phyloP scores from a whole-genome alignment of 2,329 filamentous ascomycete genomes.

The Colletotrichum musicola region DNA sequence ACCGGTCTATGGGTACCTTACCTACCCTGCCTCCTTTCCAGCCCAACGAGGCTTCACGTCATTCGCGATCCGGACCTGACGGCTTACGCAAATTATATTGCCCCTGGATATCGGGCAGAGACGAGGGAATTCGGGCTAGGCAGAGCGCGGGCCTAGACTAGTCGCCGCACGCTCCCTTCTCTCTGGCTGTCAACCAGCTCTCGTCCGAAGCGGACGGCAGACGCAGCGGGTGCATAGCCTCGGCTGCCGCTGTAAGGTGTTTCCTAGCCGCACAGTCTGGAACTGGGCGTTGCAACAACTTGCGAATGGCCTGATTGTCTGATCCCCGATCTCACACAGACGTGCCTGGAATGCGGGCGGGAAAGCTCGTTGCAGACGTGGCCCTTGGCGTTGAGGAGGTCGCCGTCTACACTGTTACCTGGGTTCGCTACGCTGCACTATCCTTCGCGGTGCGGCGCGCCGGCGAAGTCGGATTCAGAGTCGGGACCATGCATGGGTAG shows the following conservation, averaged over 20 bases:
- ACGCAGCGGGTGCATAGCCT: constrained; percentile 11
- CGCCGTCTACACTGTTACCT: background rate
- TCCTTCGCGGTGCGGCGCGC: background rate
- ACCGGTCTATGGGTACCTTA: no score
- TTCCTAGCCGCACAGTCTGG: constrained; percentile 1
- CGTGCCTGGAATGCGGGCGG: constrained; percentile 2
- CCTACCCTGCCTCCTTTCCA: background rate
- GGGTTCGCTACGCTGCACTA: no score
- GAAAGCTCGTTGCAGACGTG: background rate
- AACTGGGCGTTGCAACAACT: background rate
- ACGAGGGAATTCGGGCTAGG: constrained; percentile 2
- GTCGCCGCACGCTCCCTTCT: constrained; percentile 19
- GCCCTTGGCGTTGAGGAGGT: background rate
- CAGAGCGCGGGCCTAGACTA: constrained; percentile 21
- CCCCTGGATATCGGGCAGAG: background rate
- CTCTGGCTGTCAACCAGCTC: constrained; percentile 22
- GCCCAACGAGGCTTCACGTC: background rate
- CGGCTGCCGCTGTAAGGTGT: constrained; percentile 10
- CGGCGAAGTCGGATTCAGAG: background rate
- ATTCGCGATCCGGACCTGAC: background rate
- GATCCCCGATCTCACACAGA: constrained; percentile 17
- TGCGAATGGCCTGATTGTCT: constrained; percentile 32
- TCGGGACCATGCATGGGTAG: background rate
- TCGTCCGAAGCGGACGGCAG: constrained; percentile 17
- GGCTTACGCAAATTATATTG: background rate